These are phyloP conservation scores for Phascolomyces articulosus DNA, from an alignment of 371 early-diverging fungal genomes.

Conservation along the genomic window DNA sequence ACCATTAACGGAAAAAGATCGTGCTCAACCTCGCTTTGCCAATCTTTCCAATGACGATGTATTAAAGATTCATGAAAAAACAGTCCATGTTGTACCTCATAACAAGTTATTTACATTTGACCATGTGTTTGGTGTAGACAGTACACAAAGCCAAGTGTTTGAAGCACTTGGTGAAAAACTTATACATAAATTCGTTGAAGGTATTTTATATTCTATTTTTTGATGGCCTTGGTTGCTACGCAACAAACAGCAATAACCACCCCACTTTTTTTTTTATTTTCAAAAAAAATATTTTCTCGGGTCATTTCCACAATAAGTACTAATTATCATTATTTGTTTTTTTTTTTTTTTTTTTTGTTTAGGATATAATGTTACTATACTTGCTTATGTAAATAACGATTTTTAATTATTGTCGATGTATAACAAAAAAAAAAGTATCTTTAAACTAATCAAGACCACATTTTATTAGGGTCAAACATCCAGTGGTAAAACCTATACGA, in stretches of 20 bases:
- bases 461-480: slow-evolving; percentile 81
- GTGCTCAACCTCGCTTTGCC: slow-evolving; percentile 47
- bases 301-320: neutral
- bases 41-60: slow-evolving; percentile 34
- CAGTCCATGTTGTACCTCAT: slow-evolving; percentile 45
- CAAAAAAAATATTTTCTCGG: too few relatives aligned
- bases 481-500: slow-evolving; percentile 98
- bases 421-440: too few relatives aligned
- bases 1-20: slow-evolving; percentile 48
- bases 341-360: slow-evolving; percentile 3
- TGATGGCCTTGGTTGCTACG: neutral
- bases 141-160: slow-evolving; percentile 46
- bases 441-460: too few relatives aligned
- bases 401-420: too few relatives aligned
- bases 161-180: slow-evolving; percentile 34
- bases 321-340: too few relatives aligned
- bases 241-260: too few relatives aligned
- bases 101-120: slow-evolving; percentile 51
- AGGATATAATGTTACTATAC: slow-evolving; percentile 95
- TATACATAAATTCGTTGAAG: slow-evolving; percentile 51
- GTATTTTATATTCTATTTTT: slow-evolving; percentile 12
- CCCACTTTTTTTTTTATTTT: slow-evolving; percentile 1
- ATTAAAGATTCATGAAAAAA: slow-evolving; percentile 38
- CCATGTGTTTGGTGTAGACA: slow-evolving; percentile 47
- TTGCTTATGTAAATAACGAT: slow-evolving; percentile 93